Percentiles rank a stretch among this genome's conserved stretches.
Evolutionary conservation across 2,329 filamentous ascomycete genomes (phyloP).

Genomic region (Davidsoniella eucalypti): DNA sequence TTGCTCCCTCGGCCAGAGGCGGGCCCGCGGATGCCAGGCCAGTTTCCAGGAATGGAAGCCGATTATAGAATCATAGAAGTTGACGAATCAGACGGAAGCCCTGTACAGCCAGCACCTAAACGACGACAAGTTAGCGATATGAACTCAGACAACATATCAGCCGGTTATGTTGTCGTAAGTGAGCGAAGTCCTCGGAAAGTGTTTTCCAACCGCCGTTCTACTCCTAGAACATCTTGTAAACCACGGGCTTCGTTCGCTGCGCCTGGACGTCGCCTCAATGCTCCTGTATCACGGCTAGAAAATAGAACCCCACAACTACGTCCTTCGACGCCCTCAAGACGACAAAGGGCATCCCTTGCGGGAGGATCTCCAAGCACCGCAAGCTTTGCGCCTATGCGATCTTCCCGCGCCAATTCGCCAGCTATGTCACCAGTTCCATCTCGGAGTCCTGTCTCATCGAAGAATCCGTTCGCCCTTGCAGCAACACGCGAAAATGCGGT

Average conservation of each 20-base stretch:
- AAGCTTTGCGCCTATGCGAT: slow-evolving; percentile 19
- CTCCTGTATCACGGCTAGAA: slow-evolving; percentile 20
- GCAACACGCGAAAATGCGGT: not conserved
- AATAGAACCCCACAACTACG: not conserved
- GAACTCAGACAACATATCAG: slow-evolving; percentile 37
- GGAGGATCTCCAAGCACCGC: not conserved
- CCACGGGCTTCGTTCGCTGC: slow-evolving; percentile 10
- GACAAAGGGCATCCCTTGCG: too few species aligned
- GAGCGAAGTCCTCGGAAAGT: slow-evolving; percentile 17
- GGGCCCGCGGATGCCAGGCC: slow-evolving; percentile 10
- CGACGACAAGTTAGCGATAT: slow-evolving; percentile 35
- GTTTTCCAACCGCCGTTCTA: slow-evolving; percentile 14
- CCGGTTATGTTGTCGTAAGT: slow-evolving; percentile 56
- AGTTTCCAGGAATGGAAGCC: slow-evolving; percentile 12
- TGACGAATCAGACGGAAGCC: slow-evolving; percentile 23
- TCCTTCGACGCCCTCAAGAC: too few species aligned
- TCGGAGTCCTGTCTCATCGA: slow-evolving; percentile 3
- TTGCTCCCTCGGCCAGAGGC: slow-evolving; percentile 12
- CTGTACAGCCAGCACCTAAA: slow-evolving; percentile 31
- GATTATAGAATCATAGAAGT: slow-evolving; percentile 14
- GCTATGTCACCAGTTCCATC: not conserved
- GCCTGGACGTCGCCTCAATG: slow-evolving; percentile 24
- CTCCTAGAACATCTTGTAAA: not conserved
- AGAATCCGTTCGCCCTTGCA: slow-evolving; percentile 7
- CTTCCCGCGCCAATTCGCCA: not conserved